A percentile compares a stretch with the other conserved stretches of the same genome.
Conservation (phyloP, 108 stramenopile species). For the Discostella stelligeroides region DNA sequence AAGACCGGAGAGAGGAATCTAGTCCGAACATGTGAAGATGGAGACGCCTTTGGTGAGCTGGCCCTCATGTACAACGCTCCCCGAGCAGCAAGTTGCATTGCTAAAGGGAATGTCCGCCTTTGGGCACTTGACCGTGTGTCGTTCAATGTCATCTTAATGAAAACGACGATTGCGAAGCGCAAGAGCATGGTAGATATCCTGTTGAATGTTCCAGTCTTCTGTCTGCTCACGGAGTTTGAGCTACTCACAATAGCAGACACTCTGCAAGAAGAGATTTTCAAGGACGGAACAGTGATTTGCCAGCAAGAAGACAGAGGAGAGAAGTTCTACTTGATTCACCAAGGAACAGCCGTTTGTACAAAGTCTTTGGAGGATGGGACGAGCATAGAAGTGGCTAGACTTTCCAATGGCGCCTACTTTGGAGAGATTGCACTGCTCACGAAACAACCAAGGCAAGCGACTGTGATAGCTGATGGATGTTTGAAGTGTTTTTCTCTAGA, state of each 20-base stretch:
- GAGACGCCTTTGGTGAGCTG: constrained; percentile 88
- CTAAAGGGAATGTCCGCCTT: constrained; percentile 43
- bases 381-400: constrained; percentile 45
- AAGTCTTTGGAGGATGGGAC: constrained; percentile 24
- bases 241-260: constrained; percentile 49
- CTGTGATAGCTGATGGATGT: constrained; percentile 59
- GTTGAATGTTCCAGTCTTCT: constrained; percentile 25
- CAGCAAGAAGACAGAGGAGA: constrained; percentile 58
- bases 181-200: constrained; percentile 21
- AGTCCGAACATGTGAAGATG: constrained; percentile 74
- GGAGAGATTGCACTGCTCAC: constrained; percentile 77
- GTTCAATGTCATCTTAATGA: constrained; percentile 49
- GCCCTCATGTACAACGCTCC: constrained; percentile 90
- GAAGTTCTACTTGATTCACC: constrained; percentile 65
- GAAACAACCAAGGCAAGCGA: constrained; percentile 68
- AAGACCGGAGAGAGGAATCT: no score
- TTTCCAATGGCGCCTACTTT: constrained; percentile 59
- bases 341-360: constrained; percentile 57
- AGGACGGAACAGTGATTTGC: constrained; percentile 49
- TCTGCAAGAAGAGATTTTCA: constrained; percentile 47
- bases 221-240: constrained; percentile 33
- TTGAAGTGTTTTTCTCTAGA: constrained; percentile 66
- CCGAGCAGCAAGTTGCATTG: constrained; percentile 85
- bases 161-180: constrained; percentile 25
- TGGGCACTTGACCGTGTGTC: constrained; percentile 49